These are phyloP conservation scores for Penicillium bialowiezense DNA, from an alignment of 495 filamentous ascomycete genomes.

Conservation along the genomic window DNA sequence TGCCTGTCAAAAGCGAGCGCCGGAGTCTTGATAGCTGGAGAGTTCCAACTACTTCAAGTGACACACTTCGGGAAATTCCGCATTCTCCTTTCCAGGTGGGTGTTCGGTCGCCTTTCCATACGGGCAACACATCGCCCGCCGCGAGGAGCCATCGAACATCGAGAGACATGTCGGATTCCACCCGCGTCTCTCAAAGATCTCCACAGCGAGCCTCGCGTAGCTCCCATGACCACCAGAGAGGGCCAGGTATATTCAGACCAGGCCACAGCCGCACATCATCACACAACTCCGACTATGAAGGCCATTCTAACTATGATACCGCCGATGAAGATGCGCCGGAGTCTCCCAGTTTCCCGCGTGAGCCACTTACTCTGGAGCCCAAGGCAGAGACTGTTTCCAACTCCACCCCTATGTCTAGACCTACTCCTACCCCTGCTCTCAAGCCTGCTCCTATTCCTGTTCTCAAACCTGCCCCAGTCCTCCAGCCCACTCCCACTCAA, in stretches of 20 bases:
- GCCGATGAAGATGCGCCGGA: conserved; percentile 33
- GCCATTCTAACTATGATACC: conserved; percentile 35
- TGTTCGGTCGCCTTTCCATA: conserved; percentile 4
- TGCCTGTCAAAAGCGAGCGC: conserved; percentile 5
- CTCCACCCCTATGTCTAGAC: no score
- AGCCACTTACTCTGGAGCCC: neutral
- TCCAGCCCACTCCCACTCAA: neutral
- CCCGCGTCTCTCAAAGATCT: neutral
- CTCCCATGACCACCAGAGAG: conserved; percentile 1
- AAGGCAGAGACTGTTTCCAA: no score
- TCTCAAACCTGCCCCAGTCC: no score
- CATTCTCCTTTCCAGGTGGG: conserved; percentile 2
- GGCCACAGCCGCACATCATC: conserved; percentile 18
- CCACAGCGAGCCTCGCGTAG: neutral
- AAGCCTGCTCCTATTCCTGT: no score
- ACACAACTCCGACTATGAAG: conserved; percentile 12
- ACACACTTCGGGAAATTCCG: neutral
- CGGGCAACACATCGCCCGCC: conserved; percentile 2
- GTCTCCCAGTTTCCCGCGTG: conserved; percentile 4
- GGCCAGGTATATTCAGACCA: neutral
- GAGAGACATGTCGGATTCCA: neutral
- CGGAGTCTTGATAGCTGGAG: conserved; percentile 5
- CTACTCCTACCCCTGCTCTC: no score
- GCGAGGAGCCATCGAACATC: conserved; percentile 2
- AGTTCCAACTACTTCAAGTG: neutral